Evolutionary conservation across 352 stramenopile genomes (phyloP).

Genomic region (Blastocystis sp.): DNA sequence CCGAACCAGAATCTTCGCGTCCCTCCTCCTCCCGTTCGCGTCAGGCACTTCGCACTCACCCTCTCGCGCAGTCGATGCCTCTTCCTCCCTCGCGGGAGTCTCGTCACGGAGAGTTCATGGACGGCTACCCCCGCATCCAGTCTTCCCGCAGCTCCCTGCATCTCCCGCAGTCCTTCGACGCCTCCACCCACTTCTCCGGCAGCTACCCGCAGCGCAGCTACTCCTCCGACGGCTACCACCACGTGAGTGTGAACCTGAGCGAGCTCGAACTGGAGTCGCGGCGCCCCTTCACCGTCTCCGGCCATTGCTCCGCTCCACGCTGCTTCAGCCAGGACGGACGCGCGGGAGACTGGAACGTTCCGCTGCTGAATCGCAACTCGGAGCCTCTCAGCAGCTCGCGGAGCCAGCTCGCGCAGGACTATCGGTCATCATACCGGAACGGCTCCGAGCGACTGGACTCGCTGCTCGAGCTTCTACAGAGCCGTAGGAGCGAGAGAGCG

Average conservation of each 20-base stretch:
- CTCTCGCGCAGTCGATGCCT: no score
- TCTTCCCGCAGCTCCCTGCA: neutral
- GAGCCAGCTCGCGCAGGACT: neutral
- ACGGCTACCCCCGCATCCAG: no score
- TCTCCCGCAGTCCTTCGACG: neutral
- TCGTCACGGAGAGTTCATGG: no score
- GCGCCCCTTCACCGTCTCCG: neutral
- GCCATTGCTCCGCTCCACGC: neutral
- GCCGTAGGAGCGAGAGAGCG: neutral
- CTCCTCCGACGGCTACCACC: neutral
- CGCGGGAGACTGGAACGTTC: neutral
- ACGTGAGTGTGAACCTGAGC: neutral
- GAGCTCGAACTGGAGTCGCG: neutral
- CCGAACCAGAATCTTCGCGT: neutral
- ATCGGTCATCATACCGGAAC: neutral
- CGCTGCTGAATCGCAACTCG: neutral
- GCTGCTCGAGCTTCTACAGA: neutral
- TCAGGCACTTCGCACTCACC: no score
- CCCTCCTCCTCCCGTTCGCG: no score
- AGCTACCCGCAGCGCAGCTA: neutral
- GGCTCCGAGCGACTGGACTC: neutral
- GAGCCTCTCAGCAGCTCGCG: neutral
- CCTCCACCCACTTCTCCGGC: neutral
- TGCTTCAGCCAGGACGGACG: neutral
- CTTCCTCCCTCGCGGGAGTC: no score